Evolutionary conservation across 768 basidiomycete species (phyloP).

Genomic region (Tulasnella calospora): DNA sequence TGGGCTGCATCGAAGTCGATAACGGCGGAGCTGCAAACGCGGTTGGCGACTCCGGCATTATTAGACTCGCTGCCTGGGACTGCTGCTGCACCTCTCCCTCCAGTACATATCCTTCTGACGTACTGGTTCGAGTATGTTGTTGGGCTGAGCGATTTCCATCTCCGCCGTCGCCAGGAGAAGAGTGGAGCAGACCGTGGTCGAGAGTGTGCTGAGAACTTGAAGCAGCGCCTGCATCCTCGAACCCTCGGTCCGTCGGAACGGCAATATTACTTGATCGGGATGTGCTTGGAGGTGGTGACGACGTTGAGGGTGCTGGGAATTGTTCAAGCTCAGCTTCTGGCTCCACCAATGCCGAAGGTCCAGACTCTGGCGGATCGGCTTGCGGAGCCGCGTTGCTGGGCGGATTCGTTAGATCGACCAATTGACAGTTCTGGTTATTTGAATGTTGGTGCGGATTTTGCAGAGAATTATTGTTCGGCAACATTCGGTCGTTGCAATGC

Average conservation of each 20-base stretch:
- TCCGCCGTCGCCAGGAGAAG: neutral
- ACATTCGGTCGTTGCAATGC: neutral
- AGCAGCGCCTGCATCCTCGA: neutral
- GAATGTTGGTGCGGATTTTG: neutral
- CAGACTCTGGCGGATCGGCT: neutral
- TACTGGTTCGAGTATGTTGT: neutral
- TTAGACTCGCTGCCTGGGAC: neutral
- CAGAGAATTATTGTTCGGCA: neutral
- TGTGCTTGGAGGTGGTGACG: neutral
- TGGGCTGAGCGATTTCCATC: conserved; percentile 3
- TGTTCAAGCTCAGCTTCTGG: neutral
- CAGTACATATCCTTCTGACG: neutral
- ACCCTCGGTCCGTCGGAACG: neutral
- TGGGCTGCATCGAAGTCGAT: neutral
- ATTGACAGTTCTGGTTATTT: conserved; percentile 44
- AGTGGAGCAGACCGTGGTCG: neutral
- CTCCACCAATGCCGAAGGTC: neutral
- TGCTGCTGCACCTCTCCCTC: neutral
- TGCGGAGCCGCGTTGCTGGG: neutral
- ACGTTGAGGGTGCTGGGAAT: neutral
- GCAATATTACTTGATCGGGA: neutral
- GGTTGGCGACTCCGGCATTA: neutral
- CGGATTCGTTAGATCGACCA: conserved; percentile 43
- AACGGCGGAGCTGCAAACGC: conserved; percentile 3
- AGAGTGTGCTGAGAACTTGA: neutral